Conservation (phyloP, 805 yeast species). For the Starmerella tilneyi region DNA sequence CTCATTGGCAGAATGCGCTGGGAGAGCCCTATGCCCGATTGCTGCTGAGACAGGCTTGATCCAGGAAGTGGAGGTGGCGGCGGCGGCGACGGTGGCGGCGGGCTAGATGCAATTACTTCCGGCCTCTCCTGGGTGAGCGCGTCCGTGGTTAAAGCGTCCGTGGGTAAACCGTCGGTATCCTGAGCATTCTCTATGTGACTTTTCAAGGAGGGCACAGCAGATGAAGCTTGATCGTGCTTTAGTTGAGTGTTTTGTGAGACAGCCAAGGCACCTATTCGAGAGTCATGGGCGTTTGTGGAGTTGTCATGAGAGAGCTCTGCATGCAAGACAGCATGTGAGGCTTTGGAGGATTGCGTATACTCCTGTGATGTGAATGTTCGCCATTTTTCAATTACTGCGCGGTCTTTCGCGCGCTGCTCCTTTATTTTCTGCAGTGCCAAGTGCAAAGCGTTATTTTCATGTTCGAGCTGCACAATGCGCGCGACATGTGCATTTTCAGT, state of each 20-base stretch:
- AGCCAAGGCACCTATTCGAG: too few species aligned
- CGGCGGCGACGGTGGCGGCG: neutral
- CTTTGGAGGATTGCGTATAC: too few species aligned
- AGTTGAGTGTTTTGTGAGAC: too few species aligned
- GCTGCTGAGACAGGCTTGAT: neutral
- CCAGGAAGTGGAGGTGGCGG: too few species aligned
- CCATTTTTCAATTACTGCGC: conserved; percentile 10
- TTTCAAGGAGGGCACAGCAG: too few species aligned
- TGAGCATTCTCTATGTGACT: neutral
- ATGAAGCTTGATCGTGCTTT: too few species aligned
- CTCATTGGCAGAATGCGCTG: conserved; percentile 15
- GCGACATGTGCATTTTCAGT: neutral
- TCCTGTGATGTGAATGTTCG: neutral
- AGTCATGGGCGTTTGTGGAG: too few species aligned
- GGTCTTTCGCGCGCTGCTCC: conserved; percentile 10
- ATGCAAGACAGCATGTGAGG: too few species aligned
- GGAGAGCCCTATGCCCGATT: neutral
- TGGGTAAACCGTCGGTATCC: neutral
- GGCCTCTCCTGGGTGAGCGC: conserved; percentile 8
- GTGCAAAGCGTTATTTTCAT: conserved; percentile 11
- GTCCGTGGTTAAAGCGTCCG: conserved; percentile 4
- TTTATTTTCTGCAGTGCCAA: neutral
- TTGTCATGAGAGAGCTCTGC: too few species aligned
- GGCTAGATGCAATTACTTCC: conserved; percentile 7
- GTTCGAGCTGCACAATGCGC: conserved; percentile 6